Conservation (phyloP, 2,329 filamentous ascomycete species). For the Colletotrichum noveboracense region DNA sequence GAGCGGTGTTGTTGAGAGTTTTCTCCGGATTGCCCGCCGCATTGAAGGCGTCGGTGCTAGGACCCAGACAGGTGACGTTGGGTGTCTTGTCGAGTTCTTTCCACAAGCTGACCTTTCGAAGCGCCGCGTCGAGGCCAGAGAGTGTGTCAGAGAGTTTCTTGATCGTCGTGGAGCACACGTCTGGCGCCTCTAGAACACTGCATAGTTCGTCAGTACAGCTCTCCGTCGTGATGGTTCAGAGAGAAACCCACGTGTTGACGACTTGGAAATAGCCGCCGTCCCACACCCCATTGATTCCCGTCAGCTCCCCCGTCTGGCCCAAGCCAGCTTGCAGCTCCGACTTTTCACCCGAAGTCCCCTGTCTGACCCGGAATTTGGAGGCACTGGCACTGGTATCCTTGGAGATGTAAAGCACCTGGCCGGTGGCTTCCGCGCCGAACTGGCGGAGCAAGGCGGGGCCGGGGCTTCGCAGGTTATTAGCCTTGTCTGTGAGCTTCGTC, state of each 20-base stretch:
- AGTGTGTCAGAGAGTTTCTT: conserved; percentile 4
- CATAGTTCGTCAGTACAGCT: background rate
- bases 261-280: conserved; percentile 25
- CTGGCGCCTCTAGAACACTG: conserved; percentile 22
- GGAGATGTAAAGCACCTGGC: conserved; percentile 24
- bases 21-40: conserved; percentile 24
- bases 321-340: conserved; percentile 20
- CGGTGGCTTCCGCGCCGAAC: conserved; percentile 21
- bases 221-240: background rate
- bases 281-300: conserved; percentile 22
- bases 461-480: conserved; percentile 24
- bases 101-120: conserved; percentile 19
- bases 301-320: conserved; percentile 9
- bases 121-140: conserved; percentile 5
- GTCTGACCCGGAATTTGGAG: conserved; percentile 18
- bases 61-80: conserved; percentile 28
- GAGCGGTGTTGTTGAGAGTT: conserved; percentile 8
- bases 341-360: background rate
- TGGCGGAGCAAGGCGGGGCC: conserved; percentile 7
- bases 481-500: conserved; percentile 22
- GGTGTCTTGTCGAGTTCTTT: conserved; percentile 19
- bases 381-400: conserved; percentile 1
- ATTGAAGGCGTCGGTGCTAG: conserved; percentile 22
- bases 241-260: conserved; percentile 23
- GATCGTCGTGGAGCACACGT: conserved; percentile 21